Evolutionary conservation across 2,329 filamentous ascomycete species (phyloP).

Genomic region (Madurella fahalii): DNA sequence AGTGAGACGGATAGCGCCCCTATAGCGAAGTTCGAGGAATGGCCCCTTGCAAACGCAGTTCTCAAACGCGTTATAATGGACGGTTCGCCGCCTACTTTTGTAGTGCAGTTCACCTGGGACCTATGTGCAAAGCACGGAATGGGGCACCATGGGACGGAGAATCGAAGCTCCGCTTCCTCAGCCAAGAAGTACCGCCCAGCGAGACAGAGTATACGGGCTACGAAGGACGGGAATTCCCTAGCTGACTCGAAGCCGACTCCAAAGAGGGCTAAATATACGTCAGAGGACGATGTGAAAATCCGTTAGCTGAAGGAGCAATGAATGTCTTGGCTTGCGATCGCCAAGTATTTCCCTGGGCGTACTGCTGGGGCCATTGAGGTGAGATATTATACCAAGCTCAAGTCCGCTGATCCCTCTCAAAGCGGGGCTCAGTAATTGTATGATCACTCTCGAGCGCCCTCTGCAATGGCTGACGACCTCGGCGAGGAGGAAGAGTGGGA

Average conservation of each 20-base stretch:
- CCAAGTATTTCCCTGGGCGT: slow-evolving; percentile 5
- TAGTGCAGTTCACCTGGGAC: slow-evolving; percentile 5
- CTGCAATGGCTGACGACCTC: too few relatives aligned
- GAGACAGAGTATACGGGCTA: not conserved
- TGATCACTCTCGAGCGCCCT: too few relatives aligned
- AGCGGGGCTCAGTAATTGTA: too few relatives aligned
- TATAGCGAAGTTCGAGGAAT: slow-evolving; percentile 10
- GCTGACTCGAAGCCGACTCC: not conserved
- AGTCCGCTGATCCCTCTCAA: too few relatives aligned
- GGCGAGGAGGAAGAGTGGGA: slow-evolving; percentile 5
- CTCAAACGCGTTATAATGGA: slow-evolving; percentile 10
- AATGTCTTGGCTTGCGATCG: slow-evolving; percentile 7
- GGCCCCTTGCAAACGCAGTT: slow-evolving; percentile 7
- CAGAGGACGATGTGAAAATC: slow-evolving; percentile 5
- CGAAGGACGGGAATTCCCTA: not conserved
- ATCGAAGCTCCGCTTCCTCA: not conserved
- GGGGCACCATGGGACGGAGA: not conserved
- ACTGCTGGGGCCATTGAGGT: not conserved
- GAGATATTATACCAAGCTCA: slow-evolving; percentile 9
- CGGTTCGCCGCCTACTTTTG: slow-evolving; percentile 15
- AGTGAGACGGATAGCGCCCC: too few relatives aligned
- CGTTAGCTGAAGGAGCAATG: slow-evolving; percentile 3
- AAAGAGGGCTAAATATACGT: not conserved
- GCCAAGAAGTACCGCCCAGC: not conserved
- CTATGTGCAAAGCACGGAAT: not conserved